Base-by-base conservation (phyloP, 495 filamentous ascomycete species). In the Neurospora sublineolata region DNA sequence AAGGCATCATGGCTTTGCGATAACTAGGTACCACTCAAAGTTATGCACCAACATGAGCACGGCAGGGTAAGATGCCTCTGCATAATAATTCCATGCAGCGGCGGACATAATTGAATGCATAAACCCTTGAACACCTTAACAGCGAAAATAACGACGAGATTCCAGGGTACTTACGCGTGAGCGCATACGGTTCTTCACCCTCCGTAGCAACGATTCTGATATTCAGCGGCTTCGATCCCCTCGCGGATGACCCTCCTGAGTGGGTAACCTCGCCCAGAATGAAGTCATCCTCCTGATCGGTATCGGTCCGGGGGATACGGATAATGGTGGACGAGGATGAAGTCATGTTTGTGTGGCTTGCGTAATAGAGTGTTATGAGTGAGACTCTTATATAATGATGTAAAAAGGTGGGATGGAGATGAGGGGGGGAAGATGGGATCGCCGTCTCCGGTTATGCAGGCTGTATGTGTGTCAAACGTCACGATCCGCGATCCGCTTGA, bases 151-250 rank as follows among this genome's bases (percentile, higher is more conserved):
- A 33, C 14, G 12, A 60, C 27, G 27, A 33, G 52, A 27, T 30
- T 30, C 1, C 52, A 14, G 11, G 2, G 60, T 8, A 78, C 85
- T 76, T 81, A 92, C 90, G 76, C 71, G 81, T 81, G 68, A 85
- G 77, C 27, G 81, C 79, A 77, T 89, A 94, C 8, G 89, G 88
- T 60, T 80, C 80, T 42, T 86, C 84, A 42, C 88, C 87, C 76
- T 94, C 91, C n/a, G 91, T 93, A 2, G 87, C 91, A 68, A 86
- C 81, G 39, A 94, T 80, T 68, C 86, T 87, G 68, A 93, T 71
- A 73, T 92, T 89, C 11, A 92, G 73, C 5, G 79, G 79, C 68
- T 81, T 75, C 52, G 23, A 33, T 60, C 12, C 52, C 52, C 52
- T 60, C 5, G 52, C 52, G 23, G 52, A 60, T 60, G 52, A 60